Percentiles rank a stretch among this genome's conserved stretches.
phyloP scores from a whole-genome alignment of 208 protist species.

The Leishmania mexicana region DNA sequence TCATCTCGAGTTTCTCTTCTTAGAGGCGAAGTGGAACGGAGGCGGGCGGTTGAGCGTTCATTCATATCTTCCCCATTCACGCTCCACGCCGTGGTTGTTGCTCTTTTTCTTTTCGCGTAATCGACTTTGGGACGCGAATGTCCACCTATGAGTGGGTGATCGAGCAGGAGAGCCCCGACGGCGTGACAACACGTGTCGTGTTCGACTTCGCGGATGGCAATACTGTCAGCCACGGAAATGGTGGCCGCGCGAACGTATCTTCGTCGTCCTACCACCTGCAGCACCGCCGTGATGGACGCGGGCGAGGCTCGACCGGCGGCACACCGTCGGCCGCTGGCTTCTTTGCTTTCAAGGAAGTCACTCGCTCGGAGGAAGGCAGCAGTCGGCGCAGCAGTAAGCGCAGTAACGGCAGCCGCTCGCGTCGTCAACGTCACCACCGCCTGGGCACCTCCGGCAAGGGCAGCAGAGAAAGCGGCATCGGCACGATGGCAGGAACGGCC shows the following conservation, averaged over 20 bases:
- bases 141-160: conserved; percentile 49
- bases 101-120: neutral
- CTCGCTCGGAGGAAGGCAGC: conserved; percentile 39
- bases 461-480: conserved; percentile 5
- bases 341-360: neutral
- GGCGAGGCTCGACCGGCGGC: neutral
- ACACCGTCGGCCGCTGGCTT: neutral
- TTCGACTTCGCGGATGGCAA: conserved; percentile 30
- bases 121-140: conserved; percentile 8
- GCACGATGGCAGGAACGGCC: conserved; percentile 11
- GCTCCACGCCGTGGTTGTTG: neutral
- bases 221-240: neutral
- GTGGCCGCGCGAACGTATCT: neutral
- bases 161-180: conserved; percentile 35
- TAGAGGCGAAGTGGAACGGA: neutral
- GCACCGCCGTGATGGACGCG: conserved; percentile 3
- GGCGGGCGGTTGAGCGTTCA: neutral
- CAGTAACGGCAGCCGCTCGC: conserved; percentile 27
- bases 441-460: conserved; percentile 12
- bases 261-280: neutral
- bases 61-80: neutral
- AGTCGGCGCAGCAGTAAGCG: conserved; percentile 50
- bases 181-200: conserved; percentile 41
- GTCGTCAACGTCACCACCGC: conserved; percentile 3
- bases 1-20: neutral